Evolutionary conservation across 2,329 filamentous ascomycete species (phyloP).

Genomic region (Stenocarpella maydis): DNA sequence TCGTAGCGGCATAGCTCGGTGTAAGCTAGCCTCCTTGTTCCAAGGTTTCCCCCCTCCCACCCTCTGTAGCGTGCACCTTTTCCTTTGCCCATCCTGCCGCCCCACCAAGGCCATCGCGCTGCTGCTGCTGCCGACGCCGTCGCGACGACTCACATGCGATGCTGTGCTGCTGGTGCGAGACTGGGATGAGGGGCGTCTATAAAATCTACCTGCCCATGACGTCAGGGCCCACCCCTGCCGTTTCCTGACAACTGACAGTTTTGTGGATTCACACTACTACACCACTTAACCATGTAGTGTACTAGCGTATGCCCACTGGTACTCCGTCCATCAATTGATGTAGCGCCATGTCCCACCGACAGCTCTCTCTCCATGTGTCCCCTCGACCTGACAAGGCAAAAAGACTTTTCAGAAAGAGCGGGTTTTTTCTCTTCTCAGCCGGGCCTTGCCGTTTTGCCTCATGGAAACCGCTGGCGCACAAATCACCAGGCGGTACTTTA

Average conservation of each 20-base stretch:
- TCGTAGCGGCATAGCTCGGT: conserved; percentile 7
- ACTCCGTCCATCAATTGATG: too few relatives aligned
- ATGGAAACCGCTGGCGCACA: conserved; percentile 1
- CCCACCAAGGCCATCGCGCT: neutral
- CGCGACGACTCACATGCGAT: neutral
- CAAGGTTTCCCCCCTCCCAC: neutral
- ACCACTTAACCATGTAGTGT: too few relatives aligned
- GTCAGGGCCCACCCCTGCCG: conserved; percentile 21
- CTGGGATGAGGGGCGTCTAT: neutral
- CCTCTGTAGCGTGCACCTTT: neutral
- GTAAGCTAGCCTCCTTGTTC: conserved; percentile 7
- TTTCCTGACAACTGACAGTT: conserved; percentile 2
- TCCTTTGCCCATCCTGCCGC: neutral
- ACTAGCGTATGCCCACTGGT: too few relatives aligned
- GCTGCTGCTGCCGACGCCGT: neutral
- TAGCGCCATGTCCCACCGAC: too few relatives aligned
- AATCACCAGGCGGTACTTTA: too few relatives aligned
- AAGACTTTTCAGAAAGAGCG: neutral
- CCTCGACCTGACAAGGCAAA: too few relatives aligned
- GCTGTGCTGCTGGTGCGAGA: conserved; percentile 4
- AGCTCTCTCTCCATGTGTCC: too few relatives aligned
- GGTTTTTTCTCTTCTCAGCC: neutral
- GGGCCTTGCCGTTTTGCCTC: neutral
- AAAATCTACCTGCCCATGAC: conserved; percentile 2
- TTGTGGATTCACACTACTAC: too few relatives aligned